These are phyloP conservation scores for Oryza coarctata DNA, from an alignment of 176 grass and related monocot species.

Conservation along the genomic window DNA sequence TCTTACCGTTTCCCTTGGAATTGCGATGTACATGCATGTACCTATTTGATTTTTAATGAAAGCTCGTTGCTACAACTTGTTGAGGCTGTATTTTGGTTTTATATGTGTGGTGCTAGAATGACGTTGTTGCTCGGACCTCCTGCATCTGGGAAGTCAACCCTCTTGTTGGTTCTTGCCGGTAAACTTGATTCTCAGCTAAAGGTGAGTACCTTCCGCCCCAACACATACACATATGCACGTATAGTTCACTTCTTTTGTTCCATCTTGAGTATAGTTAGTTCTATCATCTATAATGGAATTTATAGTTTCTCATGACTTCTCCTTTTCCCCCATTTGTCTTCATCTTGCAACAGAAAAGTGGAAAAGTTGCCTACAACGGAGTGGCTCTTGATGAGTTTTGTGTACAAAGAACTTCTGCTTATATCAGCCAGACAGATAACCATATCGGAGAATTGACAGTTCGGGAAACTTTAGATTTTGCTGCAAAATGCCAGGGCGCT, in stretches of 20 bases:
- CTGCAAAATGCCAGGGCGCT: slow-evolving; percentile 67
- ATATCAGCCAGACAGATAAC: slow-evolving; percentile 80
- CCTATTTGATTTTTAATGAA: neutral
- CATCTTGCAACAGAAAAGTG: slow-evolving; percentile 46
- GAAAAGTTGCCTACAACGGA: slow-evolving; percentile 64
- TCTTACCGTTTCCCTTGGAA: neutral
- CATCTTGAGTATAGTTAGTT: neutral
- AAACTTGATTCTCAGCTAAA: slow-evolving; percentile 74
- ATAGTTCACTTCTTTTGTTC: neutral
- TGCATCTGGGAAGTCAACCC: slow-evolving; percentile 70
- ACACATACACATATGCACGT: neutral
- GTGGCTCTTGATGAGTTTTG: slow-evolving; percentile 48
- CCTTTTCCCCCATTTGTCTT: neutral
- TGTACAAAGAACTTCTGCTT: slow-evolving; percentile 74
- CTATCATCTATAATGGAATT: neutral
- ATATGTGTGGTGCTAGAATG: slow-evolving; percentile 46
- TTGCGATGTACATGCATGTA: neutral
- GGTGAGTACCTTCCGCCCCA: slow-evolving; percentile 14
- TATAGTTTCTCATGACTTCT: neutral
- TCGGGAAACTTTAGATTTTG: slow-evolving; percentile 74
- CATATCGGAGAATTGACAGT: slow-evolving; percentile 77
- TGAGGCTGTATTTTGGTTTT: neutral
- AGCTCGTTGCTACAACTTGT: neutral
- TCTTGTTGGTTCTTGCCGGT: slow-evolving; percentile 57
- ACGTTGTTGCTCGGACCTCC: slow-evolving; percentile 75